phyloP scores from a whole-genome alignment of 1,284 basidiomycete species.

The Amylostereum chailletii region DNA sequence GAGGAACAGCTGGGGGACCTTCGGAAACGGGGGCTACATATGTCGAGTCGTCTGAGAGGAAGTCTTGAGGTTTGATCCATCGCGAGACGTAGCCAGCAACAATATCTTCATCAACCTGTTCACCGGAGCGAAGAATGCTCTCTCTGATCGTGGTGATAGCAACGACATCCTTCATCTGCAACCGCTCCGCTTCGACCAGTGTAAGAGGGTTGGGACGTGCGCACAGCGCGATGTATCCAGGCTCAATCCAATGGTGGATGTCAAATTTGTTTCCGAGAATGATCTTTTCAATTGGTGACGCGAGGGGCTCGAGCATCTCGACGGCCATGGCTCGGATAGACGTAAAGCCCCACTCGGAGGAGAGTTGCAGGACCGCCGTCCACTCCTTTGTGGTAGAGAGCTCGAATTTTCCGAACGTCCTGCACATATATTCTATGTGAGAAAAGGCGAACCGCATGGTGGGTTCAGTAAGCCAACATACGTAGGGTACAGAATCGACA shows the following conservation, averaged over 20 bases:
- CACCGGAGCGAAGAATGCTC: slow-evolving; percentile 1
- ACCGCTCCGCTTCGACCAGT: slow-evolving; percentile 15
- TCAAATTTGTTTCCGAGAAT: slow-evolving; percentile 17
- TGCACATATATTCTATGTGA: slow-evolving; percentile 2
- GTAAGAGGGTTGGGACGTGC: slow-evolving; percentile 16
- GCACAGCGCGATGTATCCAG: slow-evolving; percentile 16
- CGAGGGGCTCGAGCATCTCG: slow-evolving; percentile 14
- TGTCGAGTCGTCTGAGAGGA: neutral
- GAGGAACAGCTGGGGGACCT: neutral
- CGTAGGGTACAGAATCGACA: slow-evolving; percentile 5
- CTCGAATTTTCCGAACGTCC: slow-evolving; percentile 13
- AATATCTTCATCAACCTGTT: neutral
- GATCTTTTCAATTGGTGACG: slow-evolving; percentile 14
- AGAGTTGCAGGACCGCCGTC: slow-evolving; percentile 19
- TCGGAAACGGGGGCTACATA: neutral
- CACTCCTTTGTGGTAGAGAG: slow-evolving; percentile 18
- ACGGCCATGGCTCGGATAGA: slow-evolving; percentile 17
- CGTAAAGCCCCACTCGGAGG: slow-evolving; percentile 17
- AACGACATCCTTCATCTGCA: slow-evolving; percentile 18
- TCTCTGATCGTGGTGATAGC: slow-evolving; percentile 13
- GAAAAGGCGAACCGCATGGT: neutral
- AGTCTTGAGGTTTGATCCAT: neutral
- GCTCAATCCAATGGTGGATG: slow-evolving; percentile 15
- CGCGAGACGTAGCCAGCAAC: neutral
- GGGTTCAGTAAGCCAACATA: neutral